Conservation (phyloP, 202 grass and related monocot genomes). For the Eragrostis tef region DNA sequence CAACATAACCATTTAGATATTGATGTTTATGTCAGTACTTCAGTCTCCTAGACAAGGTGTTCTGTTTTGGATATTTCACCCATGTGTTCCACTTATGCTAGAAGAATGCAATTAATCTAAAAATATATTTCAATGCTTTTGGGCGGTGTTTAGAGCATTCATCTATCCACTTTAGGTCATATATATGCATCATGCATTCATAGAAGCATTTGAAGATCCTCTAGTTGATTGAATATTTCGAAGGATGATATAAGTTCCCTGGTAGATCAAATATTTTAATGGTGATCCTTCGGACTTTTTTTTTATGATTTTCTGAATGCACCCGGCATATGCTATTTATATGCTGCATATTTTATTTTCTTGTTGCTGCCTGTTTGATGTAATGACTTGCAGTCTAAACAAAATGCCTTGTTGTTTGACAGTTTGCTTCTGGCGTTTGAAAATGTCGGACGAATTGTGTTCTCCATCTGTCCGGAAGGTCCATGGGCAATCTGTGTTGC, state of each 20-base stretch:
- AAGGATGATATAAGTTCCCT: too few relatives aligned
- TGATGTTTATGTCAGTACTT: background rate
- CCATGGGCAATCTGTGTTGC: slow-evolving; percentile 55
- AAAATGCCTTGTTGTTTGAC: slow-evolving; percentile 13
- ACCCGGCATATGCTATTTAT: too few relatives aligned
- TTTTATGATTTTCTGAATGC: too few relatives aligned
- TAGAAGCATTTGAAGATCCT: background rate
- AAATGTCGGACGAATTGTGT: slow-evolving; percentile 59
- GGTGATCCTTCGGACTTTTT: too few relatives aligned
- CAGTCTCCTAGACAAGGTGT: background rate
- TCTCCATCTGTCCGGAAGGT: slow-evolving; percentile 56
- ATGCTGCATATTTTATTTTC: background rate
- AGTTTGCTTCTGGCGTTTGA: slow-evolving; percentile 24
- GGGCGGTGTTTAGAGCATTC: background rate
- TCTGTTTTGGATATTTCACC: background rate
- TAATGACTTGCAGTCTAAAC: background rate
- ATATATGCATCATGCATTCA: background rate
- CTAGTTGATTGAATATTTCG: background rate
- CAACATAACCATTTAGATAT: background rate
- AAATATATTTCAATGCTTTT: background rate
- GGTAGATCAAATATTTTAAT: too few relatives aligned
- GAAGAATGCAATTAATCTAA: background rate
- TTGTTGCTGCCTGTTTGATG: background rate
- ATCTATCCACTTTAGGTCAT: background rate
- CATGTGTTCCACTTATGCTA: background rate